phyloP scores from a whole-genome alignment of 352 stramenopile species.

The Phytopythium aichiense region DNA sequence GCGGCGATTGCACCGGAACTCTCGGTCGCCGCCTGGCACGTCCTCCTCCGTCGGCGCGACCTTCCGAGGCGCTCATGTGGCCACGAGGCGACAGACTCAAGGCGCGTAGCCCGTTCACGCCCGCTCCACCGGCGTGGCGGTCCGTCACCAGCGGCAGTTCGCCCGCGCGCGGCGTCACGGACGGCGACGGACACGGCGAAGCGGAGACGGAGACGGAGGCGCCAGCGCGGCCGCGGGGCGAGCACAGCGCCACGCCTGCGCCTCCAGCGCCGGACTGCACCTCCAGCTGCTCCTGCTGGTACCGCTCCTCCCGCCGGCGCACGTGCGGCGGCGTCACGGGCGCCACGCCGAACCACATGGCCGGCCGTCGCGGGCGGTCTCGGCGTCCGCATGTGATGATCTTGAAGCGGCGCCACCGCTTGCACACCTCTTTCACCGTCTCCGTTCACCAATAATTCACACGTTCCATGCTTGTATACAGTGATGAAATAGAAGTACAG shows the following conservation, averaged over 20 bases:
- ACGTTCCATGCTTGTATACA: too few species aligned
- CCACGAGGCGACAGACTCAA: not conserved
- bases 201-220: not conserved
- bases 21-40: not conserved
- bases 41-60: not conserved
- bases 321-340: conserved; percentile 44
- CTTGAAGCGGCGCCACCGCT: too few species aligned
- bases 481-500: too few species aligned
- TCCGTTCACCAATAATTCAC: too few species aligned
- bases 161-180: not conserved
- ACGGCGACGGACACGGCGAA: not conserved
- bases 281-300: conserved; percentile 11
- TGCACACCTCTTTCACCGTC: too few species aligned
- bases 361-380: too few species aligned
- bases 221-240: not conserved
- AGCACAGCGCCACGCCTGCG: not conserved
- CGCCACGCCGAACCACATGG: conserved; percentile 71
- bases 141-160: not conserved
- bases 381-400: too few species aligned
- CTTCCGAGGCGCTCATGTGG: not conserved
- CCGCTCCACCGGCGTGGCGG: not conserved
- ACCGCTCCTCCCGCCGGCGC: conserved; percentile 15
- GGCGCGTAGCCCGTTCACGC: not conserved
- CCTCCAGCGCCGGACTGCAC: not conserved
- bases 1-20: not conserved